Evolutionary conservation across 2,329 filamentous ascomycete genomes (phyloP), one percentile per base, ranked within the genome.

Genomic region (Verticillium albo-atrum): DNA sequence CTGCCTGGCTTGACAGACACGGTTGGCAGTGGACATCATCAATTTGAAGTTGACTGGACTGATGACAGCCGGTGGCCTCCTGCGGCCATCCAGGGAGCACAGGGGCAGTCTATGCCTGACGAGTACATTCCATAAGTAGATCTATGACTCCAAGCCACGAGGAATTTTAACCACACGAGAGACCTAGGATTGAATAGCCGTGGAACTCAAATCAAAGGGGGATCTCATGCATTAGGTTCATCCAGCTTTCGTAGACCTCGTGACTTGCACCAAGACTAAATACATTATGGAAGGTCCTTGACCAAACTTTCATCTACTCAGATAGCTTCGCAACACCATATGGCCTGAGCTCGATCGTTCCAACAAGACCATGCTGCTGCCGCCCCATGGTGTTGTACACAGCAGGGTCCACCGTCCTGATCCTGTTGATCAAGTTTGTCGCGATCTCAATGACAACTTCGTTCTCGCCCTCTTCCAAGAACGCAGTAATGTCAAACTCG

Each of bases 391-490:
- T 20, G 12, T 17, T 56, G 37, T 60, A 58, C 4, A 60, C 55
- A 25, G 25, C 56, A 7, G 55, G 50, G 47, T 60, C 42, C 20
- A 42, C 55, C 15, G 55, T 34, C 12, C 59, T 37, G 28, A 60
- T n/a, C 34, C 51, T 54, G 50, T 65, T 65, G 47, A 62, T 57
- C 23, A 65, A 60, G 25, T 62, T 59, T 17, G 60, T 62, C 17
- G 60, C 50, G 14, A 59, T 61, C 34, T 62, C 60, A 52, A 65
- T 60, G 7, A 26, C 34, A 20, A 65, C 32, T 6, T 26, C 26
- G 51, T 62, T 61, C 30, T 56, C 47, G 4, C 62, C 55, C 26
- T 57, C 52, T 14, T 55, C 15, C 9, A 63, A 53, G 6, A 56
- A 57, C 20, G 30, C 14, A 14, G 56, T 37, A 23, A 64, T 58